These are phyloP conservation scores for Gynostemma pentaphyllum DNA, from an alignment of 306 rosid genomes.

Conservation along the genomic window DNA sequence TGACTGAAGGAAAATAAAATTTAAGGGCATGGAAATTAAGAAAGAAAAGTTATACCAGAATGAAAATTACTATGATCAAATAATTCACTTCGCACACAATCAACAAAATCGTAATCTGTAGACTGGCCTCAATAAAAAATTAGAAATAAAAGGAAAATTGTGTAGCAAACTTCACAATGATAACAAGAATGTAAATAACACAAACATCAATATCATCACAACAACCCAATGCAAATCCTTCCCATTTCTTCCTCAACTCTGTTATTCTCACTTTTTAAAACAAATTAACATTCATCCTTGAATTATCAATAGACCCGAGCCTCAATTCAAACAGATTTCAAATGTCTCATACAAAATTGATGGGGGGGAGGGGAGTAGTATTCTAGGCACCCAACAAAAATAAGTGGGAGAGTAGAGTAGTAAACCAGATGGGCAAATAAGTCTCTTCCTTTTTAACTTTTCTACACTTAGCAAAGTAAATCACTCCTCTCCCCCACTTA, in stretches of 20 bases:
- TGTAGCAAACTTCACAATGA: neutral
- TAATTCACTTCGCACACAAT: neutral
- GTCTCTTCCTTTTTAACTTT: neutral
- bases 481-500: too few species aligned
- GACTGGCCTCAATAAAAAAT: neutral
- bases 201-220: neutral
- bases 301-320: neutral
- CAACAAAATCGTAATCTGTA: neutral
- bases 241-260: constrained; percentile 4
- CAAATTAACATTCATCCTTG: neutral
- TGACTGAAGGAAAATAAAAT: constrained; percentile 46
- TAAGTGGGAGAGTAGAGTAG: neutral
- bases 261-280: neutral
- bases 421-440: neutral
- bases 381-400: neutral
- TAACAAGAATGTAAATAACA: neutral
- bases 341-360: neutral
- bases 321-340: neutral
- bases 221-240: neutral
- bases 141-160: neutral
- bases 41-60: neutral
- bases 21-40: too few species aligned
- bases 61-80: neutral
- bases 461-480: neutral
- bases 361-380: neutral